These are phyloP conservation scores for Ceratocystis destructans DNA, from an alignment of 2,329 filamentous ascomycete genomes.

Conservation along the genomic window DNA sequence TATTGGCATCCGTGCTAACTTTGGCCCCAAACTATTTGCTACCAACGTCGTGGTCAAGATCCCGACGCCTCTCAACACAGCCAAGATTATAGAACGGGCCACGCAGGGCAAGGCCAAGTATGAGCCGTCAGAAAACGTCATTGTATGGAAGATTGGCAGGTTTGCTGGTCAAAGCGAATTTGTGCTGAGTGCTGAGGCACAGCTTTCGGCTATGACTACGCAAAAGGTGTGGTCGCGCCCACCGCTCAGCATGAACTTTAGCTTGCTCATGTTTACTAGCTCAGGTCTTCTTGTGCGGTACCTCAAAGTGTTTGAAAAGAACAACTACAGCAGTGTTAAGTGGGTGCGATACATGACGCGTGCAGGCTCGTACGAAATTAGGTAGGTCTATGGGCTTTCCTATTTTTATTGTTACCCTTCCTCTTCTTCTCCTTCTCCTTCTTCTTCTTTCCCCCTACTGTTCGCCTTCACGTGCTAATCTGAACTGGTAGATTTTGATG, in stretches of 20 bases:
- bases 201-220: slow-evolving; percentile 91
- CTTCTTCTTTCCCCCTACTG: no score
- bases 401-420: no score
- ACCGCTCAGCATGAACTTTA: slow-evolving; percentile 82
- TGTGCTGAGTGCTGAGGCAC: slow-evolving; percentile 85
- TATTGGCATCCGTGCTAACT: slow-evolving; percentile 94
- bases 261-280: slow-evolving; percentile 94
- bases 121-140: slow-evolving; percentile 93
- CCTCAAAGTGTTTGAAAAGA: slow-evolving; percentile 98
- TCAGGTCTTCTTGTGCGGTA: slow-evolving; percentile 85
- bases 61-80: slow-evolving; percentile 91
- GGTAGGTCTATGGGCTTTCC: slow-evolving; percentile 36
- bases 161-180: slow-evolving; percentile 97
- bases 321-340: slow-evolving; percentile 95
- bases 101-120: slow-evolving; percentile 97
- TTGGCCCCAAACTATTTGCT: slow-evolving; percentile 87
- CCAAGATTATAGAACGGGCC: slow-evolving; percentile 80
- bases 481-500: slow-evolving; percentile 26
- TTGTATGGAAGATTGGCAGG: slow-evolving; percentile 97
- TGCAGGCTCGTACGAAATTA: slow-evolving; percentile 93
- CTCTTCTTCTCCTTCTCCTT: no score
- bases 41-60: slow-evolving; percentile 93
- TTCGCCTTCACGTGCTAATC: slow-evolving; percentile 18
- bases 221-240: slow-evolving; percentile 95
- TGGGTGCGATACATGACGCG: slow-evolving; percentile 99